phyloP scores from a whole-genome alignment of 2,329 filamentous ascomycete genomes.

The Harringtonia lauricola region DNA sequence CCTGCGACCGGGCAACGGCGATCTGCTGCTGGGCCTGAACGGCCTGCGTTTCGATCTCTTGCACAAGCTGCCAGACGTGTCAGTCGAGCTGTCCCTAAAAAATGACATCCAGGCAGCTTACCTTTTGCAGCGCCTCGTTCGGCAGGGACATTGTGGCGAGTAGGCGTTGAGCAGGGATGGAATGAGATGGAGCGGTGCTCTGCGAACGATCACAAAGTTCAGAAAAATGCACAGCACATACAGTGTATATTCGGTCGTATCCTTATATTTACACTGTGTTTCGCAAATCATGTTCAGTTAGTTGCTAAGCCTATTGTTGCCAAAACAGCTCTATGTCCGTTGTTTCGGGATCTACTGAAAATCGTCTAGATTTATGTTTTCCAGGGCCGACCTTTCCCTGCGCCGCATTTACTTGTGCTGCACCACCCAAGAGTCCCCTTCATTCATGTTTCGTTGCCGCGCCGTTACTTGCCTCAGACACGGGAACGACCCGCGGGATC shows the following conservation, averaged over 20 bases:
- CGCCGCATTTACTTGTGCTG: no score
- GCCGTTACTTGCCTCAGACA: constrained; percentile 6
- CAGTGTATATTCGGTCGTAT: not conserved
- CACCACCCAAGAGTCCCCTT: no score
- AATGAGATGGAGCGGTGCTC: not conserved
- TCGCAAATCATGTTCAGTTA: no score
- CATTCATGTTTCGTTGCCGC: constrained; percentile 16
- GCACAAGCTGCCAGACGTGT: constrained; percentile 54
- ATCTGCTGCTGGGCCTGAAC: constrained; percentile 87
- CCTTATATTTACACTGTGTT: no score
- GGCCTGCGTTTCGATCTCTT: constrained; percentile 89
- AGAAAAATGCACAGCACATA: not conserved
- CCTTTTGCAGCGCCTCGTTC: constrained; percentile 90
- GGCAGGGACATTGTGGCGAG: constrained; percentile 66
- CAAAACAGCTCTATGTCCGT: no score
- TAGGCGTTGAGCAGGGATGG: not conserved
- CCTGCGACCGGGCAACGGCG: constrained; percentile 71
- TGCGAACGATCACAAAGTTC: not conserved
- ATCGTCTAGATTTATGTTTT: no score
- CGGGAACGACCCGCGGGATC: constrained; percentile 34
- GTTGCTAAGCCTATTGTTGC: no score
- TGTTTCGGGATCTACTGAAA: no score
- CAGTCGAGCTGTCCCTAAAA: constrained; percentile 2
- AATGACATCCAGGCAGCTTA: constrained; percentile 24
- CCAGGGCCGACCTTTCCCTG: no score